Evolutionary conservation across 2,329 filamentous ascomycete genomes (phyloP).

Genomic region (Nigrospora sphaerica): DNA sequence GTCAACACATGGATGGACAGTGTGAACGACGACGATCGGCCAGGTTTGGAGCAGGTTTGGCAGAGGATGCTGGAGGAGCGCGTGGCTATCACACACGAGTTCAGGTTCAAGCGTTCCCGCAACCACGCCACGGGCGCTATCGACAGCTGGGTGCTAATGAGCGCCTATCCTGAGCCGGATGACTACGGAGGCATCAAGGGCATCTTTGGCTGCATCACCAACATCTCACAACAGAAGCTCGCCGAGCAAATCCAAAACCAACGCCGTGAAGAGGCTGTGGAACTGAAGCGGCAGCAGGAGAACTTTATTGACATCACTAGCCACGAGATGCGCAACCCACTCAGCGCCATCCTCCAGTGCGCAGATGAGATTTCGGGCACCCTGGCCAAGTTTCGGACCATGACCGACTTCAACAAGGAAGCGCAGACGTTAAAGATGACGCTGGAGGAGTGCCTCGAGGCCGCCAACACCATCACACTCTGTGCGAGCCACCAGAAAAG

Average conservation of each 20-base stretch:
- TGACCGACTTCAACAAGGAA: slow-evolving; percentile 30
- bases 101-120: slow-evolving; percentile 66
- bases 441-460: slow-evolving; percentile 56
- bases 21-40: slow-evolving; percentile 59
- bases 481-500: slow-evolving; percentile 75
- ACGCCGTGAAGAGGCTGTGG: slow-evolving; percentile 72
- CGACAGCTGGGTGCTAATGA: slow-evolving; percentile 74
- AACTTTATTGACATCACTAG: slow-evolving; percentile 71
- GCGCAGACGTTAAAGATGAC: slow-evolving; percentile 32
- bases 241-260: slow-evolving; percentile 74
- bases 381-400: slow-evolving; percentile 33
- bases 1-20: slow-evolving; percentile 66
- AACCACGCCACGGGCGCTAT: slow-evolving; percentile 51
- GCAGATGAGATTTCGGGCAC: slow-evolving; percentile 62
- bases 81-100: slow-evolving; percentile 61
- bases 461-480: slow-evolving; percentile 73
- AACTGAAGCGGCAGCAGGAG: slow-evolving; percentile 66
- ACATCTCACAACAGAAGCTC: slow-evolving; percentile 81
- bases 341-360: slow-evolving; percentile 69
- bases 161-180: slow-evolving; percentile 66
- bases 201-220: slow-evolving; percentile 75
- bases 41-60: slow-evolving; percentile 55
- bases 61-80: slow-evolving; percentile 52
- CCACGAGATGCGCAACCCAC: slow-evolving; percentile 71
- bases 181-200: slow-evolving; percentile 59